phyloP scores from a whole-genome alignment of 192 early-diverging fungal species.

The Linnemannia zychae region DNA sequence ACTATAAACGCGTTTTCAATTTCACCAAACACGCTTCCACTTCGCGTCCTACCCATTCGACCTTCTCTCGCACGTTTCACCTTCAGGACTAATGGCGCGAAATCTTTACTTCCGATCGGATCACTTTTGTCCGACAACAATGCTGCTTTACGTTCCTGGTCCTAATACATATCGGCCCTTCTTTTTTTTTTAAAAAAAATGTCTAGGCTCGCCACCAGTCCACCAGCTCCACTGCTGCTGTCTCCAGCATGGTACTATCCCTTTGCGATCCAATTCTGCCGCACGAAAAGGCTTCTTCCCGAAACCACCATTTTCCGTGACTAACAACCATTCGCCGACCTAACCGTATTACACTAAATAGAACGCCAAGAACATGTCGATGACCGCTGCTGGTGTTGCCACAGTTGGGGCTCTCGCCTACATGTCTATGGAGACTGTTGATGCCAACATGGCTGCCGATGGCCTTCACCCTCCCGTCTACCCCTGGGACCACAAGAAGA shows the following conservation, averaged over 20 bases:
- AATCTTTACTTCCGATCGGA: not conserved
- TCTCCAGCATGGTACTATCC: slow-evolving; percentile 39
- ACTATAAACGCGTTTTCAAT: not conserved
- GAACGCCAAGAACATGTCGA: slow-evolving; percentile 48
- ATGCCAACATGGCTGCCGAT: slow-evolving; percentile 90
- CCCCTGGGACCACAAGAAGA: slow-evolving; percentile 90
- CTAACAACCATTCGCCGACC: not conserved
- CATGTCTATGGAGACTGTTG: slow-evolving; percentile 60
- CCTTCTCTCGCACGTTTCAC: not conserved
- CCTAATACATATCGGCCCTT: not conserved
- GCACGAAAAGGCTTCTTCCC: not conserved
- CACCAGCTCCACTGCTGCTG: slow-evolving; percentile 40
- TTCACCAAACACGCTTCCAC: not conserved
- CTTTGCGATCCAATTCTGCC: not conserved
- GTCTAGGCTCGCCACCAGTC: slow-evolving; percentile 47
- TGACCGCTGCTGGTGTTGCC: slow-evolving; percentile 49
- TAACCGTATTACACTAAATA: slow-evolving; percentile 1
- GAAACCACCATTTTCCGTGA: not conserved
- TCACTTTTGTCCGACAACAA: not conserved
- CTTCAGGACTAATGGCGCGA: not conserved
- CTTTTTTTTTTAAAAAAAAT: not conserved
- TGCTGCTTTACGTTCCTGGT: not conserved
- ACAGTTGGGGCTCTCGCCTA: slow-evolving; percentile 50
- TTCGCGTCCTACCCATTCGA: not conserved
- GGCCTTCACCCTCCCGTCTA: slow-evolving; percentile 92